Base-by-base conservation (phyloP, 352 stramenopile genomes). In the Globisporangium parvum region DNA sequence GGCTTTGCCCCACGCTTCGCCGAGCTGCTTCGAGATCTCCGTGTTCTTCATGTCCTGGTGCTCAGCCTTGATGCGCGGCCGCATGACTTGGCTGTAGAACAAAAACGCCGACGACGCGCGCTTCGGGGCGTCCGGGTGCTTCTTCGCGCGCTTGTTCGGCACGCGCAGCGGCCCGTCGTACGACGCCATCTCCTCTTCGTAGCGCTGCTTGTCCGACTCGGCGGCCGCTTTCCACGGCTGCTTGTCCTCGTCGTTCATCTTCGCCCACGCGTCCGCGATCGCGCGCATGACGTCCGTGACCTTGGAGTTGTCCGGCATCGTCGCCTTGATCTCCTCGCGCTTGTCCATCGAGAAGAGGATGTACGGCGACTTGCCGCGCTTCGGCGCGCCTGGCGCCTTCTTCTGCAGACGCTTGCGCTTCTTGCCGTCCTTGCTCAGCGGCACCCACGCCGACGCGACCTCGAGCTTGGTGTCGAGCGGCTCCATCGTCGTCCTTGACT, bases 31-130 rank as follows among this genome's bases (percentile, higher is more conserved):
- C 12, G 93, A 98, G 62, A 98, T 96, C 53, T 98, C 93, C 63
- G 92, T 97, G 69, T 98, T 98, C 59, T 96, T 95, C 85, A 98
- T 97, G 51, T 96, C 85, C 45, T 92, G 91, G 70, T 98, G 87
- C 51, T 97, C 80, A 3, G 80, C 67, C 69, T 98, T 97, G 47
- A 98, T 91, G 26, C 80, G 66, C 28, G 82, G 72, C 17, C 92
- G 77, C 72, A 96, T 96, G 21, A 91, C 86, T 55, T 97, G 81
- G 41, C 86, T 94, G 67, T 97, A 98, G 70, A 96, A 98, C 10
- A 98, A 75, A 63, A 98, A 98, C 20, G 95, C 90, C 31, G 85
- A 97, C 63, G 95, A 98, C 8, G 94, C 90, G 31, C 94, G 85
- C 69, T 98, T 98, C 6, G 95, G 93, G 6, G 93, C 93, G 48